Percentiles rank a stretch among this genome's conserved stretches.
Evolutionary conservation across 1,284 basidiomycete species (phyloP).

Genomic region (Fomitopsis schrenkii): DNA sequence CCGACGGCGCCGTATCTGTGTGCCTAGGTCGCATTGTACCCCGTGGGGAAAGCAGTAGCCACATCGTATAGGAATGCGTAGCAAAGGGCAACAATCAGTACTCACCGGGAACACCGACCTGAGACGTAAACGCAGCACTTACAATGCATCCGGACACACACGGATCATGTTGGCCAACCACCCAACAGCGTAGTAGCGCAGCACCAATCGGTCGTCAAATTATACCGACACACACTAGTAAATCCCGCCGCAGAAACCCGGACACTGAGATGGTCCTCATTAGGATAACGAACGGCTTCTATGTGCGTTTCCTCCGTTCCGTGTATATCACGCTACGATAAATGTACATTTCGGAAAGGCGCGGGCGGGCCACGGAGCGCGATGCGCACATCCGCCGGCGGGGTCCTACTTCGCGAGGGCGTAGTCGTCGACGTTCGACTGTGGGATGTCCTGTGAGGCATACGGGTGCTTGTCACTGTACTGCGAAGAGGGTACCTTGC

Average conservation of each 20-base stretch:
- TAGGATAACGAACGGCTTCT: not conserved
- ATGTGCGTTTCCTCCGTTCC: not conserved
- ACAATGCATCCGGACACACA: too few species aligned
- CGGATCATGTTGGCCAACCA: not conserved
- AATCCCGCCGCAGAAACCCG: not conserved
- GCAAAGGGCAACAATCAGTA: too few species aligned
- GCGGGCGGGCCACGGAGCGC: not conserved
- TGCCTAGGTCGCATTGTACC: too few species aligned
- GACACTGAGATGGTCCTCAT: not conserved
- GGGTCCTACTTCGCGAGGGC: not conserved
- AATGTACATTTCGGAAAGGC: not conserved
- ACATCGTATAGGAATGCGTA: too few species aligned
- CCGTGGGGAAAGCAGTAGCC: too few species aligned
- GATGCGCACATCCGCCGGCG: not conserved
- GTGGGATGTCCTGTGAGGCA: not conserved
- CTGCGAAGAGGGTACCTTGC: not conserved
- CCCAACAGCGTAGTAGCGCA: not conserved
- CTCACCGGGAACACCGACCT: too few species aligned
- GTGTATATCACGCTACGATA: not conserved
- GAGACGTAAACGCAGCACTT: too few species aligned
- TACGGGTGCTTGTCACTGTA: not conserved
- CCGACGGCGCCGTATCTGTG: too few species aligned
- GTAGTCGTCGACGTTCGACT: not conserved
- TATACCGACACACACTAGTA: not conserved
- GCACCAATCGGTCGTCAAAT: not conserved